Evolutionary conservation across 768 basidiomycete species (phyloP), one percentile per base, ranked within the genome.

Genomic region (Macrolepiota fuliginosa): DNA sequence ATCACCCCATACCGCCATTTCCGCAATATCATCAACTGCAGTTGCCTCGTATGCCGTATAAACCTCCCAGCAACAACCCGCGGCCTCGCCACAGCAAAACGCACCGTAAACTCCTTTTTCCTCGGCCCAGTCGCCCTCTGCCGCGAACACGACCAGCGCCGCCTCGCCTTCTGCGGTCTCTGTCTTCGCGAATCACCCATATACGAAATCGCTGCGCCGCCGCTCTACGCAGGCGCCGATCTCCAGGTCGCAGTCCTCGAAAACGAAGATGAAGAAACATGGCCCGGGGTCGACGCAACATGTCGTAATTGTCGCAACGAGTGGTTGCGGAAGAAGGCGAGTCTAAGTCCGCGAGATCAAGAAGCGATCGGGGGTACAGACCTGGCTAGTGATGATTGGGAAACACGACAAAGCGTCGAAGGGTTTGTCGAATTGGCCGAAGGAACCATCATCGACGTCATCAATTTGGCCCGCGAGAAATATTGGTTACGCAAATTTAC

Each of bases 361-460:
- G 85, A 85, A 62, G 86, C 84, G 0, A 74, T 89, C 32, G 83
- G 85, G n/a, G 83, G 83, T 5, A 69, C 69, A 19, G 64, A 69
- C 5, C 68, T 78, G 53, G 66, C 70, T 19, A 72, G 73, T 37
- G 69, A 70, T 4, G 89, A 91, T 65, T 88, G 86, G 87, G 88
- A 90, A 70, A 84, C 84, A 50, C 80, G 87, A 47, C 84, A 86
- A 65, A 79, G 79, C 9, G 79, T 92, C 12, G 88, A 89, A 55
- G 81, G 81, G n/a, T 92, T 89, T 73, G 72, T 91, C 40, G 90
- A 91, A 60, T 76, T 89, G 25, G 89, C 82, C 2, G 91, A 92
- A 64, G 90, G 90, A 22, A 81, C 78, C 5, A 81, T 92, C 62
- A 66, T 69, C 47, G 86, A 89, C 50, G 85, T 91, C 22, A 69